Evolutionary conservation across 768 basidiomycete species (phyloP).

Genomic region (Pleurotus djamor): DNA sequence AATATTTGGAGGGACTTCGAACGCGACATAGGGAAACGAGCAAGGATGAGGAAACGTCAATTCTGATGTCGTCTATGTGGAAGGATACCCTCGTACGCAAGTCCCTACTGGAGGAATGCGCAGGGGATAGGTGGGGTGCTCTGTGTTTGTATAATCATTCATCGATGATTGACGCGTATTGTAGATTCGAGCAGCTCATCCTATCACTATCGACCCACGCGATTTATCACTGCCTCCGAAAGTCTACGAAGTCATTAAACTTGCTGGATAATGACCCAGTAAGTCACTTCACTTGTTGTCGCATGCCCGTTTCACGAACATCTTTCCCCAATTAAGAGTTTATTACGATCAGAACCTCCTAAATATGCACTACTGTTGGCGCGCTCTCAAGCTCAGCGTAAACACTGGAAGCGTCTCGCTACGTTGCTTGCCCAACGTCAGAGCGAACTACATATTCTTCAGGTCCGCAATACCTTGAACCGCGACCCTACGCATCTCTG

Average conservation of each 20-base stretch:
- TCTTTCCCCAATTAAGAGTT: conserved; percentile 12
- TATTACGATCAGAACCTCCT: conserved; percentile 28
- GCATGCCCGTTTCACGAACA: background rate
- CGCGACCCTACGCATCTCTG: background rate
- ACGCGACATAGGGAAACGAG: conserved; percentile 31
- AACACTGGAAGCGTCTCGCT: conserved; percentile 35
- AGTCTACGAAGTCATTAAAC: conserved; percentile 3
- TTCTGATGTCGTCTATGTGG: conserved; percentile 47
- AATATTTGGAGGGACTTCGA: conserved; percentile 46
- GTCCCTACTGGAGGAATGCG: conserved; percentile 53
- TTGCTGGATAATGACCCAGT: background rate
- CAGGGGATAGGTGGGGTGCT: conserved; percentile 40
- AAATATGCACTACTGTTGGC: conserved; percentile 30
- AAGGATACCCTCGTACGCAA: conserved; percentile 53
- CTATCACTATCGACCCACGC: conserved; percentile 52
- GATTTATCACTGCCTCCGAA: conserved; percentile 32
- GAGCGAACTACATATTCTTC: conserved; percentile 24
- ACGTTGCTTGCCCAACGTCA: conserved; percentile 28
- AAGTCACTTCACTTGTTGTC: background rate
- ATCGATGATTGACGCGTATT: background rate
- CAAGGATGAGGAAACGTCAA: conserved; percentile 13
- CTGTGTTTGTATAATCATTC: background rate
- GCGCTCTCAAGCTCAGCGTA: conserved; percentile 24
- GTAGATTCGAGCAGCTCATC: conserved; percentile 50
- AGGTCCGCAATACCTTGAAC: conserved; percentile 15